Evolutionary conservation across 805 yeast species (phyloP), one percentile per base, ranked within the genome.

Genomic region (Cyberlindnera maclurae): DNA sequence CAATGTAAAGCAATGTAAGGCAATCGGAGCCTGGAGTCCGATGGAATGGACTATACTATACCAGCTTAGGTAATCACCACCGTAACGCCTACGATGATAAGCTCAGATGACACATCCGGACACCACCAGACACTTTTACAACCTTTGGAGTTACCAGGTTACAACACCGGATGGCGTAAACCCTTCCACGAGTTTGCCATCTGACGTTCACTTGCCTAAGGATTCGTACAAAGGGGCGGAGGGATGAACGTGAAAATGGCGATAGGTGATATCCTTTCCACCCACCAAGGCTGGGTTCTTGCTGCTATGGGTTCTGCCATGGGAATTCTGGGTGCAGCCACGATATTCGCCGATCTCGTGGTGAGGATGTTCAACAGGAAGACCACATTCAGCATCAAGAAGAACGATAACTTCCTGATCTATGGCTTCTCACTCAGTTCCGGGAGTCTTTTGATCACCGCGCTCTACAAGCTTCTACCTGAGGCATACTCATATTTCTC

Each of bases 391-490:
- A 62, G 70, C 29, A 67, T 83, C 31, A 68, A 72, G 38, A 71
- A 73, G 39, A 79, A 82, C 54, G 74, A 80, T 28, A 59, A 63
- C 12, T 79, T 89, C 54, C 68, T 90, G 44, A 78, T 84, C 29
- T 78, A 78, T 26, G 82, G 95, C 2, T 68, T 90, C 22, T 74
- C 93, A 0, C 60, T 89, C 36, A 78, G 89, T 46, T 68, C 90
- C 0, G 97, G 98, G 0, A 85, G 95, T 18, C 69, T 90, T 58
- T 42, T 81, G 2, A 76, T 88, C 52, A 87, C 97, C 0, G 75
- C 96, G 0, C 61, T 90, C 36, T 82, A 76, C 62, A 73, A 79
- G 43, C 65, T 90, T 36, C 61, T 89, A n/a, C 96, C 97, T 0
- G 79, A 76, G 43, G 73, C 85, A 0, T 49, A 60, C 29, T 52